A percentile compares a stretch with the other conserved stretches of the same genome.
Conservation (phyloP, 192 early-diverging fungal species). For the Spizellomyces sp. region DNA sequence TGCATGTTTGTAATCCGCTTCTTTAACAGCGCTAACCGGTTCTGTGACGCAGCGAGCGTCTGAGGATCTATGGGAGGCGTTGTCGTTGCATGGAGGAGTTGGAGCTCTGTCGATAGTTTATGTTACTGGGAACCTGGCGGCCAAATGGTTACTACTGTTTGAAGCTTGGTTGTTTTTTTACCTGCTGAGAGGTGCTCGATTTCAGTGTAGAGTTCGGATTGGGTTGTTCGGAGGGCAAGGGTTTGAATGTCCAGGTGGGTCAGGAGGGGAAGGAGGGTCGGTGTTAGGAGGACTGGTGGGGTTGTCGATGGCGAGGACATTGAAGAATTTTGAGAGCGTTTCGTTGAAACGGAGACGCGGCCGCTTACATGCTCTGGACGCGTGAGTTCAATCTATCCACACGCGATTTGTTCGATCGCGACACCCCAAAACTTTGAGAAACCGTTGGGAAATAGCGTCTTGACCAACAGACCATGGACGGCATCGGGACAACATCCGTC, state of each 20-base stretch:
- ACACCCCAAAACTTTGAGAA: too few relatives aligned
- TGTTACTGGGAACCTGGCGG: background rate
- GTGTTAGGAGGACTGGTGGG: background rate
- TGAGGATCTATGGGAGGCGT: conserved; percentile 11
- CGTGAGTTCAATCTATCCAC: too few relatives aligned
- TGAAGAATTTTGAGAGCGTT: too few relatives aligned
- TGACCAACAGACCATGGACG: conserved; percentile 31
- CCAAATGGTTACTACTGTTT: background rate
- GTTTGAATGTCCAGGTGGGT: conserved; percentile 21
- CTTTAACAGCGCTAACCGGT: conserved; percentile 12
- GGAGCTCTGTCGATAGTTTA: conserved; percentile 9
- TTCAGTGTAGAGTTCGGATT: conserved; percentile 23
- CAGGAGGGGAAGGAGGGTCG: conserved; percentile 16
- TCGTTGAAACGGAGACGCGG: too few relatives aligned
- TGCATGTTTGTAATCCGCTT: conserved; percentile 13
- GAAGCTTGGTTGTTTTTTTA: background rate
- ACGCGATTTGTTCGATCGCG: too few relatives aligned
- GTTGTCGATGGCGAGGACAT: background rate
- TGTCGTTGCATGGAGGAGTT: conserved; percentile 13
- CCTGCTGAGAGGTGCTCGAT: conserved; percentile 20
- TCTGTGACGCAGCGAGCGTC: conserved; percentile 1
- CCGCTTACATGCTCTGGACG: too few relatives aligned
- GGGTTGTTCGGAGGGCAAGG: conserved; percentile 17
- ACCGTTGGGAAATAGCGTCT: too few relatives aligned
- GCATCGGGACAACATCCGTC: conserved; percentile 39